These are phyloP conservation scores for Aspergillus amoenus DNA, from an alignment of 2,329 filamentous ascomycete genomes.

Conservation along the genomic window DNA sequence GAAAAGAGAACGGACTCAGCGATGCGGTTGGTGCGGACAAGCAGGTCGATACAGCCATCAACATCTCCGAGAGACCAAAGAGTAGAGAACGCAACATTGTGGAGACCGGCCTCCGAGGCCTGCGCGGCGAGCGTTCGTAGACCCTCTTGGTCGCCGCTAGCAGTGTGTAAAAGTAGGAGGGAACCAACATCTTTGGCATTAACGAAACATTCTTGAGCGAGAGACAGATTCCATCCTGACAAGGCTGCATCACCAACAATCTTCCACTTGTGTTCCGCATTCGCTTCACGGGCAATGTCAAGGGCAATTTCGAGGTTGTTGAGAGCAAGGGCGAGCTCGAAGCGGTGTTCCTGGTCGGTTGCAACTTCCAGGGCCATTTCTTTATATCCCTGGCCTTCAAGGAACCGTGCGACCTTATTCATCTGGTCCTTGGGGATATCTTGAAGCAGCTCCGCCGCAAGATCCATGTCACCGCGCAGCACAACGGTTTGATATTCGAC, in stretches of 20 bases:
- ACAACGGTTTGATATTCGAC: slow-evolving; percentile 97
- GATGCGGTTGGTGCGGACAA: slow-evolving; percentile 73
- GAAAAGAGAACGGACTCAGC: slow-evolving; percentile 89
- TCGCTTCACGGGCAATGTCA: slow-evolving; percentile 75
- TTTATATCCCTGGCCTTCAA: slow-evolving; percentile 96
- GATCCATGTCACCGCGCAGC: slow-evolving; percentile 87
- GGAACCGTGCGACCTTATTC: slow-evolving; percentile 96
- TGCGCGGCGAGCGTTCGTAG: slow-evolving; percentile 70
- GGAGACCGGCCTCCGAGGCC: slow-evolving; percentile 72
- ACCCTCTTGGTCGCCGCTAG: slow-evolving; percentile 75
- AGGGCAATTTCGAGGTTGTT: slow-evolving; percentile 83
- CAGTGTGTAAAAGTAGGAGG: slow-evolving; percentile 81
- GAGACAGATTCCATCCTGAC: slow-evolving; percentile 76
- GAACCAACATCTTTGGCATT: slow-evolving; percentile 89
- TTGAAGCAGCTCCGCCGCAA: slow-evolving; percentile 78
- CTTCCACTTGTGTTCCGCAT: slow-evolving; percentile 98
- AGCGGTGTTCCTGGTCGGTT: slow-evolving; percentile 93
- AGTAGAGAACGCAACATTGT: slow-evolving; percentile 91
- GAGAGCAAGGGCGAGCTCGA: slow-evolving; percentile 82
- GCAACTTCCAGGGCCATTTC: slow-evolving; percentile 92
- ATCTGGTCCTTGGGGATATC: slow-evolving; percentile 89
- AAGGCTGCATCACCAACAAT: slow-evolving; percentile 91
- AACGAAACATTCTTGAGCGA: slow-evolving; percentile 90
- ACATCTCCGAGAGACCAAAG: slow-evolving; percentile 85
- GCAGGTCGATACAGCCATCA: slow-evolving; percentile 74